Percentiles rank a stretch among this genome's conserved stretches.
These are phyloP conservation scores for Patellifolia procumbens DNA, from an alignment of 179 eudicot species.

Conservation along the genomic window DNA sequence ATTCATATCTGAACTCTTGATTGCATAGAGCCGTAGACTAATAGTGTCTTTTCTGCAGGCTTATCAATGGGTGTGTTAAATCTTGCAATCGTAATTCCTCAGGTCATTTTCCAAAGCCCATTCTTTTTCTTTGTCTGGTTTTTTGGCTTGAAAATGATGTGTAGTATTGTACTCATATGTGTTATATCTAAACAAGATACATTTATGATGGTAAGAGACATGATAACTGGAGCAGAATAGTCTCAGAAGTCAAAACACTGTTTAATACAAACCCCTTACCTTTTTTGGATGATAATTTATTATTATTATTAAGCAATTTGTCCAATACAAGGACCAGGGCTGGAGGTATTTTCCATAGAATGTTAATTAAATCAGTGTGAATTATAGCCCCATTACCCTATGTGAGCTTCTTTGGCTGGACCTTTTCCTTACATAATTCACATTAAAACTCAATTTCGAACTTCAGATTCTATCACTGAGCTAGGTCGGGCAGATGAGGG, in stretches of 20 bases:
- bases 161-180: background rate
- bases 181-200: background rate
- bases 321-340: too few relatives aligned
- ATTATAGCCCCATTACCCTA: too few relatives aligned
- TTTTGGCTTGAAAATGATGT: background rate
- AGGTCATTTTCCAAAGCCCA: slow-evolving; percentile 43
- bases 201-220: background rate
- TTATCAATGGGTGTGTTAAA: slow-evolving; percentile 98
- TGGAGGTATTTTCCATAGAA: too few relatives aligned
- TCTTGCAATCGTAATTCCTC: slow-evolving; percentile 90
- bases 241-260: too few relatives aligned
- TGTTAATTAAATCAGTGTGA: too few relatives aligned
- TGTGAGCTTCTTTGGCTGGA: too few relatives aligned
- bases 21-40: slow-evolving; percentile 20
- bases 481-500: too few relatives aligned
- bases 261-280: background rate
- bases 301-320: too few relatives aligned
- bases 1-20: background rate
- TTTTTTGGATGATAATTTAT: too few relatives aligned
- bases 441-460: too few relatives aligned
- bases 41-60: slow-evolving; percentile 48
- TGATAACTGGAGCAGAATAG: background rate
- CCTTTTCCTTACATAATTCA: too few relatives aligned
- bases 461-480: too few relatives aligned
- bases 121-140: slow-evolving; percentile 6